These are phyloP conservation scores for Piromyces finnis DNA, from an alignment of 192 early-diverging fungal species.

Conservation along the genomic window DNA sequence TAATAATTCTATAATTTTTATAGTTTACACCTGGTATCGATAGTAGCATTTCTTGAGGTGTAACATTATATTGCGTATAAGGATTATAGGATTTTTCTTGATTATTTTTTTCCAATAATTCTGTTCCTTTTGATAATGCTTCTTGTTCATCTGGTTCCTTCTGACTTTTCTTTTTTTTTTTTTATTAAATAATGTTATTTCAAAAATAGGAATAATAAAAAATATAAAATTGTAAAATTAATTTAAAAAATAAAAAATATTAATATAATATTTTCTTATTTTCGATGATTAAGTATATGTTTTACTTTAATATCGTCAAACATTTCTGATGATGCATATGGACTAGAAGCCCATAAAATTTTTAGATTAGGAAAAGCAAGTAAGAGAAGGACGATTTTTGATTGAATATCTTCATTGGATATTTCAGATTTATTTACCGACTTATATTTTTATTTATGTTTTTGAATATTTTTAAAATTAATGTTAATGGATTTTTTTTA, in stretches of 20 bases:
- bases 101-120: slow-evolving; percentile 37
- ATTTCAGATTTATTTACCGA: slow-evolving; percentile 17
- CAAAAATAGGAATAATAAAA: too few species aligned
- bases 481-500: too few species aligned
- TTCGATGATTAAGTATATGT: too few species aligned
- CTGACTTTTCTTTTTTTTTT: slow-evolving; percentile 37
- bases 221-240: too few species aligned
- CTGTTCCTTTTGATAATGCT: slow-evolving; percentile 53
- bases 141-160: slow-evolving; percentile 52
- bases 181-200: too few species aligned
- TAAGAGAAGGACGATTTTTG: slow-evolving; percentile 55
- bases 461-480: too few species aligned
- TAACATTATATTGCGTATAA: slow-evolving; percentile 21
- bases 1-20: slow-evolving; percentile 60
- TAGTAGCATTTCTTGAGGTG: slow-evolving; percentile 62
- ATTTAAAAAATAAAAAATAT: too few species aligned
- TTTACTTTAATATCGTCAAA: slow-evolving; percentile 75
- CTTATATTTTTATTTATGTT: background rate
- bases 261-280: background rate
- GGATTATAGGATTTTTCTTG: slow-evolving; percentile 9
- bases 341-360: slow-evolving; percentile 75
- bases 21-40: slow-evolving; percentile 70
- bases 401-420: slow-evolving; percentile 35
- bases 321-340: slow-evolving; percentile 67
- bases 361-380: slow-evolving; percentile 69